Conservation (phyloP, 2,329 filamentous ascomycete species). For the Aspergillus arachidicola region DNA sequence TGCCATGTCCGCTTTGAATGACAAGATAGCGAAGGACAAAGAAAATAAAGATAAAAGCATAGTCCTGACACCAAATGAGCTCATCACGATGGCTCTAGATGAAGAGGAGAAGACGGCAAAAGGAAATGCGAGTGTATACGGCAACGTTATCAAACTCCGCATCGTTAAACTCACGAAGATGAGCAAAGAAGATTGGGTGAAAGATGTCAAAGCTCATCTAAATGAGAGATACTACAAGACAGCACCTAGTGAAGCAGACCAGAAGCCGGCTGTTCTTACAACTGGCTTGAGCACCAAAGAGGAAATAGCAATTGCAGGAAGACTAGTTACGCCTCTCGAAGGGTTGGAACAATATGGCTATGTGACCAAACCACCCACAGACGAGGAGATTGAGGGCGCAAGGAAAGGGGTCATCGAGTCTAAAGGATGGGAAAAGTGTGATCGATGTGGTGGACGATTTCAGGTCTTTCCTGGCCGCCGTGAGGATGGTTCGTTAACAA, state of each 20-base stretch:
- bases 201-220: slow-evolving; percentile 56
- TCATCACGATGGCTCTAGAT: slow-evolving; percentile 51
- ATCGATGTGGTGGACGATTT: slow-evolving; percentile 82
- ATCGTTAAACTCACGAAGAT: slow-evolving; percentile 78
- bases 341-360: slow-evolving; percentile 73
- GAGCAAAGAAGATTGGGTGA: slow-evolving; percentile 70
- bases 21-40: slow-evolving; percentile 36
- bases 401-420: slow-evolving; percentile 66
- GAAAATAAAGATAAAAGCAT: slow-evolving; percentile 35
- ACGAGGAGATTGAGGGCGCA: slow-evolving; percentile 67
- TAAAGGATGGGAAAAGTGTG: slow-evolving; percentile 82
- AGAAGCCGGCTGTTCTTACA: slow-evolving; percentile 57
- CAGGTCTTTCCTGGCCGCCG: slow-evolving; percentile 88
- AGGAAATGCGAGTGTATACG: slow-evolving; percentile 71
- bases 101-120: slow-evolving; percentile 76
- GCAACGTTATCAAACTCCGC: slow-evolving; percentile 79
- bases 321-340: slow-evolving; percentile 65
- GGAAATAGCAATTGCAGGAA: slow-evolving; percentile 67
- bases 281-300: slow-evolving; percentile 70
- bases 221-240: slow-evolving; percentile 40
- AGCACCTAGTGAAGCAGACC: slow-evolving; percentile 33
- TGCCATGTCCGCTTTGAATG: slow-evolving; percentile 46
- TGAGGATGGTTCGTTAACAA: slow-evolving; percentile 72
- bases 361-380: slow-evolving; percentile 67
- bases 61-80: slow-evolving; percentile 45